Percentiles rank a stretch among this genome's conserved stretches.
Conservation (phyloP, 1,139 yeast species). For the Wickerhamomyces sp. region DNA sequence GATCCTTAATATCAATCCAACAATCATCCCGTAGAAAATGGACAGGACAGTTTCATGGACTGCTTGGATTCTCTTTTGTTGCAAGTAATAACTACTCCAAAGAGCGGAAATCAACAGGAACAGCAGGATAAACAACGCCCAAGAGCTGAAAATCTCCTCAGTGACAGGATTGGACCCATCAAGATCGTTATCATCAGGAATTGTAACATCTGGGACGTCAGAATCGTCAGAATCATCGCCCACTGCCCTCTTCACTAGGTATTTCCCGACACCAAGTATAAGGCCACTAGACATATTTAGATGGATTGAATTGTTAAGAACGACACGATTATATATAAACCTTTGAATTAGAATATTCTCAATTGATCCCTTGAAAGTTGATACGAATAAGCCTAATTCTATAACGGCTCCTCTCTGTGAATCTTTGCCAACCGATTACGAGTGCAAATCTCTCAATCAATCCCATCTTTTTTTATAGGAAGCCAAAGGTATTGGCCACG, state of each 20-base stretch:
- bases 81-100: slow-evolving; percentile 93
- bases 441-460: no score
- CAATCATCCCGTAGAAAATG: slow-evolving; percentile 94
- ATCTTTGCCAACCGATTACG: no score
- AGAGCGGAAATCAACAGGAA: slow-evolving; percentile 79
- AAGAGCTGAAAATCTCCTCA: slow-evolving; percentile 91
- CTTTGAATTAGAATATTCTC: no score
- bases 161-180: slow-evolving; percentile 84
- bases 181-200: slow-evolving; percentile 47
- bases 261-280: slow-evolving; percentile 15
- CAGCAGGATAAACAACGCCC: slow-evolving; percentile 91
- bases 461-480: no score
- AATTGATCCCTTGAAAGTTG: no score
- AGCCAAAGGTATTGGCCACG: no score
- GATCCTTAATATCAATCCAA: slow-evolving; percentile 83
- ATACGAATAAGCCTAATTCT: no score
- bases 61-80: slow-evolving; percentile 87
- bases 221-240: slow-evolving; percentile 12
- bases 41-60: slow-evolving; percentile 96
- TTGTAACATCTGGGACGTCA: slow-evolving; percentile 29
- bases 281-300: background rate
- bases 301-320: no score
- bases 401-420: no score
- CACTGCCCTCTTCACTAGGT: slow-evolving; percentile 20
- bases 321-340: no score